Percentiles rank a stretch among this genome's conserved stretches.
phyloP scores from a whole-genome alignment of 352 stramenopile species.

The Phytophthora citrophthora region DNA sequence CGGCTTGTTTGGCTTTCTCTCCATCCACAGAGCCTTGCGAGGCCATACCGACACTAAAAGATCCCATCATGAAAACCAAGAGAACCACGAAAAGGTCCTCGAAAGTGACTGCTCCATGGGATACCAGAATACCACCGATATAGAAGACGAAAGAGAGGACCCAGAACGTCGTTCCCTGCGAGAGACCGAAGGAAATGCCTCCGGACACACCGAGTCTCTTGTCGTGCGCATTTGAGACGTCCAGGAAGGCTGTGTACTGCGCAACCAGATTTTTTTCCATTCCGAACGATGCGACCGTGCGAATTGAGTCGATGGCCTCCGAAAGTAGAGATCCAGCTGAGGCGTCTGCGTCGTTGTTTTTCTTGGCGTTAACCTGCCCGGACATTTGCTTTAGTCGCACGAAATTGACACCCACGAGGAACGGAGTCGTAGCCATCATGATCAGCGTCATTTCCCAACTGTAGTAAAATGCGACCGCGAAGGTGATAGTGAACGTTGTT shows the following conservation, averaged over 20 bases:
- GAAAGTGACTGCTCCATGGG: constrained; percentile 37
- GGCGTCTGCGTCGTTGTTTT: constrained; percentile 49
- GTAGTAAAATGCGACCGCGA: constrained; percentile 52
- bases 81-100: constrained; percentile 58
- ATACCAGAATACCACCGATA: constrained; percentile 41
- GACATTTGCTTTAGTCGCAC: constrained; percentile 50
- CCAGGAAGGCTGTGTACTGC: constrained; percentile 36
- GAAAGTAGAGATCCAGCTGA: constrained; percentile 45
- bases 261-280: constrained; percentile 42
- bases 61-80: constrained; percentile 50
- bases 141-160: constrained; percentile 64
- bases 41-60: constrained; percentile 60
- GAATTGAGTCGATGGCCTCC: constrained; percentile 58
- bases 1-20: constrained; percentile 64
- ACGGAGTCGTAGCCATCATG: constrained; percentile 32
- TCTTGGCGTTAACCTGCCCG: constrained; percentile 42
- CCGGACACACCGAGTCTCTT: constrained; percentile 37
- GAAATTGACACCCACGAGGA: constrained; percentile 44
- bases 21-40: constrained; percentile 54
- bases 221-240: constrained; percentile 39
- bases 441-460: constrained; percentile 71
- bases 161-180: constrained; percentile 55
- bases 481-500: constrained; percentile 60
- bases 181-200: constrained; percentile 52
- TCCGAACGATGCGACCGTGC: constrained; percentile 58